Conservation (phyloP, 169 alveolate species). For the Cryptosporidium baileyi region DNA sequence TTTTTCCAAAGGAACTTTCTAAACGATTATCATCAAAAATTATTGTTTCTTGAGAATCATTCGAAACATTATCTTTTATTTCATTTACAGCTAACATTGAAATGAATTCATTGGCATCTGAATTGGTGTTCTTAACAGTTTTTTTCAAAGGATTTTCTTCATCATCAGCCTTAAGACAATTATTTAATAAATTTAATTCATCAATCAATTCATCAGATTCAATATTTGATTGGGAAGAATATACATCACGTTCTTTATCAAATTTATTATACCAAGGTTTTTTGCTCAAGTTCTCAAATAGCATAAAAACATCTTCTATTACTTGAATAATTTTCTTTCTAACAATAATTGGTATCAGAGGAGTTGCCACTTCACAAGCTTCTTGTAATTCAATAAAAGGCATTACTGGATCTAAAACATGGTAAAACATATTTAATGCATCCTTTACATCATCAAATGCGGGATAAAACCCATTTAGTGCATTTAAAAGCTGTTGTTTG, state of each 20-base stretch:
- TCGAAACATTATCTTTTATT: neutral
- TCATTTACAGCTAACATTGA: neutral
- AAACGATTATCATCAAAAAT: no score
- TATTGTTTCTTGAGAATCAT: no score
- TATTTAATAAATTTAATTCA: neutral
- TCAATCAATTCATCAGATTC: neutral
- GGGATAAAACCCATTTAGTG: slow-evolving; percentile 40
- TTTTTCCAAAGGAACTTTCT: no score
- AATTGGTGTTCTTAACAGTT: neutral
- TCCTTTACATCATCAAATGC: neutral
- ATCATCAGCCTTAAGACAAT: neutral
- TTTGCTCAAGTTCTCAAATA: slow-evolving; percentile 4
- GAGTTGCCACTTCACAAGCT: slow-evolving; percentile 56
- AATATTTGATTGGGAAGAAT: neutral
- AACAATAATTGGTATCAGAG: neutral
- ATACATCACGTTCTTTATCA: neutral
- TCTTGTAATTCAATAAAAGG: slow-evolving; percentile 58
- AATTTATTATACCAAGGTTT: slow-evolving; percentile 28
- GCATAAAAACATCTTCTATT: slow-evolving; percentile 15
- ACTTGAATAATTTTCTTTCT: slow-evolving; percentile 5
- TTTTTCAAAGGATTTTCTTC: neutral
- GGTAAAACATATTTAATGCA: slow-evolving; percentile 41
- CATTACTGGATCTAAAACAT: slow-evolving; percentile 43
- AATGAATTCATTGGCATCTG: neutral
- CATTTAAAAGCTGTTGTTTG: slow-evolving; percentile 34